Percentiles rank a stretch among this genome's conserved stretches.
phyloP scores from a whole-genome alignment of 2,329 filamentous ascomycete species.

The Fusarium pseudoanthophilum region DNA sequence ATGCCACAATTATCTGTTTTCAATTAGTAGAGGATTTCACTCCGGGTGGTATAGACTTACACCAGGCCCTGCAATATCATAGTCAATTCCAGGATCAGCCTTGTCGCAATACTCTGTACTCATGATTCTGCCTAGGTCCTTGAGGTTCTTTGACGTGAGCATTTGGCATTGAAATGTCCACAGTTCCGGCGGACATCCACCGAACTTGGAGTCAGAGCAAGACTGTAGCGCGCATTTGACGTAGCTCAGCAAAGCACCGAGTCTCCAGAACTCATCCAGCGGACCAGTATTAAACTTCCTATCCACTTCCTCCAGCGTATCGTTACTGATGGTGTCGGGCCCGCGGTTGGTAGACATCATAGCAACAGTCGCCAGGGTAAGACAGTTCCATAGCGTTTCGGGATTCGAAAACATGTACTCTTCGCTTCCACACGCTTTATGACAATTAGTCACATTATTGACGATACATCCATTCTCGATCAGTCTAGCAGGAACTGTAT shows the following conservation, averaged over 20 bases:
- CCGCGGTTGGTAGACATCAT: not conserved
- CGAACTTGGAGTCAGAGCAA: not conserved
- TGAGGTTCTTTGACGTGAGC: not conserved
- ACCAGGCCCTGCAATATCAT: not conserved
- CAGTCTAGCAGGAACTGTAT: not conserved
- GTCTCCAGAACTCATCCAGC: accelerated
- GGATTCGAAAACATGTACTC: not conserved
- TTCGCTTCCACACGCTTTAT: not conserved
- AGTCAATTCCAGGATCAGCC: not conserved
- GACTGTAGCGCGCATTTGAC: not conserved
- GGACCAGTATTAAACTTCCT: accelerated
- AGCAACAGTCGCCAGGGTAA: slow-evolving; percentile 5
- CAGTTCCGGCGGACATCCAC: not conserved
- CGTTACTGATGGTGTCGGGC: not conserved
- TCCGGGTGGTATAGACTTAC: not conserved
- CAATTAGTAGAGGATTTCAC: accelerated
- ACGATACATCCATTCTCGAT: not conserved
- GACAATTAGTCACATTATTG: not conserved
- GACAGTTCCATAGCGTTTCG: slow-evolving; percentile 24
- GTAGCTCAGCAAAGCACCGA: accelerated
- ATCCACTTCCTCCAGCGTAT: accelerated
- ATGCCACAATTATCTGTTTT: not conserved
- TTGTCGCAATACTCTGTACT: not conserved
- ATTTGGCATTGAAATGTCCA: not conserved
- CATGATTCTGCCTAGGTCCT: not conserved